Conservation (phyloP, 2,329 filamentous ascomycete genomes). For the Neospermospora avenae region DNA sequence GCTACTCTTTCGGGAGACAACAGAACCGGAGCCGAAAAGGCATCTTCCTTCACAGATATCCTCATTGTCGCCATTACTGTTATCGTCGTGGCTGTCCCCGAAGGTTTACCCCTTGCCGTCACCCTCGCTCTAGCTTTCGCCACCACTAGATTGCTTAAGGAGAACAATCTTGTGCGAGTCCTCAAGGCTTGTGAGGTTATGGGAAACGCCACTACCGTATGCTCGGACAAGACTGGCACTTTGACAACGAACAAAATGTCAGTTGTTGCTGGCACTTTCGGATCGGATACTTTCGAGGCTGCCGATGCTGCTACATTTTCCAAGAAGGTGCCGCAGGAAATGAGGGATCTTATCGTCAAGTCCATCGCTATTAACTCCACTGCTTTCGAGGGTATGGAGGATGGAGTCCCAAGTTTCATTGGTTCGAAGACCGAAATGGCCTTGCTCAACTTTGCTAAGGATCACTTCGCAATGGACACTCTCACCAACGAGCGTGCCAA, state of each 20-base stretch:
- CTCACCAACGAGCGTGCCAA: slow-evolving; percentile 62
- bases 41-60: slow-evolving; percentile 57
- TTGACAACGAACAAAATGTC: slow-evolving; percentile 74
- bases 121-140: slow-evolving; percentile 66
- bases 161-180: slow-evolving; percentile 66
- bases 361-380: slow-evolving; percentile 68
- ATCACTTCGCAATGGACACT: slow-evolving; percentile 61
- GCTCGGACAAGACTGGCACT: slow-evolving; percentile 76
- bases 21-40: slow-evolving; percentile 51
- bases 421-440: slow-evolving; percentile 79
- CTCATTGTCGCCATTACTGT: slow-evolving; percentile 64
- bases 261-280: slow-evolving; percentile 68
- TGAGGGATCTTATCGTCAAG: slow-evolving; percentile 19
- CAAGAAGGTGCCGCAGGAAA: slow-evolving; percentile 6
- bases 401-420: slow-evolving; percentile 58
- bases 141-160: slow-evolving; percentile 63
- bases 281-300: slow-evolving; percentile 40
- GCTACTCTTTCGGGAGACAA: slow-evolving; percentile 53
- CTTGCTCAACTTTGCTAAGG: slow-evolving; percentile 64
- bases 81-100: slow-evolving; percentile 66
- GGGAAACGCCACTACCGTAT: slow-evolving; percentile 71
- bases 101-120: slow-evolving; percentile 64
- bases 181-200: slow-evolving; percentile 67
- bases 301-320: slow-evolving; percentile 13
- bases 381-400: slow-evolving; percentile 62